phyloP scores from a whole-genome alignment of 2,329 filamentous ascomycete genomes.

The Fusarium sp. region DNA sequence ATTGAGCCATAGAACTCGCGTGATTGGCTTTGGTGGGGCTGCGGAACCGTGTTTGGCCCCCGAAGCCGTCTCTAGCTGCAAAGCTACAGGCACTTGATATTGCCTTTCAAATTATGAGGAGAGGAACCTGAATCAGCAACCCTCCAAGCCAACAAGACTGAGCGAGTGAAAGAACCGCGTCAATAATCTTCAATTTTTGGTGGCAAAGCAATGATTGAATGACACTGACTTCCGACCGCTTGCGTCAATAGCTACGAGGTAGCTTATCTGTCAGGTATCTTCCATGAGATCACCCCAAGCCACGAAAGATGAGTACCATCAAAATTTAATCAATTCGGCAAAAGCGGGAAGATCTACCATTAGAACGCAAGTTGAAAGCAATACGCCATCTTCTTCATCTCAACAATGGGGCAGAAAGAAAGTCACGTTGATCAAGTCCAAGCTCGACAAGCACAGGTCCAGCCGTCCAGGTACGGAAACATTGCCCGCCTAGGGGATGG shows the following conservation, averaged over 20 bases:
- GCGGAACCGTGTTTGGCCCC: conserved; percentile 34
- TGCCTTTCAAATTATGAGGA: conserved; percentile 39
- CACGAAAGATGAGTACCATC: conserved; percentile 11
- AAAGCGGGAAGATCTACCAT: conserved; percentile 34
- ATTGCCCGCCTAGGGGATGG: not conserved
- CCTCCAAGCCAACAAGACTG: conserved; percentile 24
- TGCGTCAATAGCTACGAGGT: not conserved
- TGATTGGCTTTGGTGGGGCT: conserved; percentile 35
- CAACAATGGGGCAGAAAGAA: not conserved
- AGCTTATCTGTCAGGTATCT: conserved; percentile 1
- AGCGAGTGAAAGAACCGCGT: conserved; percentile 1
- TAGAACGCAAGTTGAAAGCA: conserved; percentile 31
- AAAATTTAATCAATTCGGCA: conserved; percentile 26
- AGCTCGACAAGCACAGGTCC: conserved; percentile 7
- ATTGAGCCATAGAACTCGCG: conserved; percentile 27
- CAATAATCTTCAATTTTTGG: not conserved
- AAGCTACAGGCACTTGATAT: conserved; percentile 40
- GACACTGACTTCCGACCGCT: conserved; percentile 9
- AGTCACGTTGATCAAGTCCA: conserved; percentile 12
- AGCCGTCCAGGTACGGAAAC: not conserved
- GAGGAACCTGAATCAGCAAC: conserved; percentile 40
- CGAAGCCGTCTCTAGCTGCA: conserved; percentile 39
- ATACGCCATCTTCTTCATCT: conserved; percentile 20
- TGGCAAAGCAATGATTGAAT: conserved; percentile 11
- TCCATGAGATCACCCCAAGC: conserved; percentile 15